Evolutionary conservation across 2,329 filamentous ascomycete species (phyloP), one percentile per base, ranked within the genome.

Genomic region (Phyllosticta paracitricarpa): DNA sequence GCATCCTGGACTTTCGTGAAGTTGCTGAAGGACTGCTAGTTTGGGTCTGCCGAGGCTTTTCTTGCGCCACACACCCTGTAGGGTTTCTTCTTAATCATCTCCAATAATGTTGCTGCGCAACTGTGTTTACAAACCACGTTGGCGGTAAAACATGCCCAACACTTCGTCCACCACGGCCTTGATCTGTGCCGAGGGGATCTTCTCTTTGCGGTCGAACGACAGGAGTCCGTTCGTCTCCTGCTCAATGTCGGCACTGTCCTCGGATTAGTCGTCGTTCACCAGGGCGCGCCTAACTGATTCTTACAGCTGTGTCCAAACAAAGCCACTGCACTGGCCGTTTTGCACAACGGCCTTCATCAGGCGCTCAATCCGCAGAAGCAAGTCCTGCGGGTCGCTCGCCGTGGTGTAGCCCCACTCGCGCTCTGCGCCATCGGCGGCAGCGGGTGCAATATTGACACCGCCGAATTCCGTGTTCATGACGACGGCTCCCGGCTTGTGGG

Each of bases 341-440:
- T 80, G 71, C 0, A 84, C 80, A 17, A 87, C 80, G 0, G 78
- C 84, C 70, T 79, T 80, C 12, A 86, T 78, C 62, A 88, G 74
- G 56, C 77, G 81, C 67, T 85, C 81, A 51, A 87, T 77, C 2
- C 85, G 72, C 63, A 77, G 75, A 19, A 88, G 73, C 61, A 88
- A 68, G 65, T 88, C 86, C 17, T 80, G 75, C 0, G 83, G 72
- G 66, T 87, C 82, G 0, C 71, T 78, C 0, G 85, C 86, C 0
- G 85, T 88, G 1, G 84, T 88, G 67, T 88, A 88, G 0, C 85
- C 86, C 86, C 86, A 88, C 61, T 85, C 82, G 4, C 79, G 74
- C 9, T 78, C 78, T 10, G 48, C 51, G 1, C 25, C 19, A 30
- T 61, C 48, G 9, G 30, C 60, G 4, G 28, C 26, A 0, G 76